Conservation (phyloP, 768 basidiomycete genomes). For the Tephrocybe sp. region DNA sequence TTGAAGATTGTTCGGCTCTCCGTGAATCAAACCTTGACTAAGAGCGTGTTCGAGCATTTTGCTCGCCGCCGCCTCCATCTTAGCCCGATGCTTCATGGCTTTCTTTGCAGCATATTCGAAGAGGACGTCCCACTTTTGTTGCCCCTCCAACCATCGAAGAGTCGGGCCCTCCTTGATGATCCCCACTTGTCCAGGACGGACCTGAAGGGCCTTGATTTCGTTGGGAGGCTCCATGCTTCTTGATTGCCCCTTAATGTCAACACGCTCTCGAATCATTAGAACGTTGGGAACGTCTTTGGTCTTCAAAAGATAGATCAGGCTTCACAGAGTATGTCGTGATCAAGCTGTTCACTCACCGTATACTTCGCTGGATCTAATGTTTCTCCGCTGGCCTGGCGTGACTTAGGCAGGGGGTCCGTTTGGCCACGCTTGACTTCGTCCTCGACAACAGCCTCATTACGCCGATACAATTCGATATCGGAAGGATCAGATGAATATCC, state of each 20-base stretch:
- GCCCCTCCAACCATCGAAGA: constrained; percentile 63
- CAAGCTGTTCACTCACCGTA: too few relatives aligned
- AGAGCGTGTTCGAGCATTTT: constrained; percentile 44
- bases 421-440: constrained; percentile 27
- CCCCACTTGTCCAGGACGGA: constrained; percentile 60
- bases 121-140: constrained; percentile 60
- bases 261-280: constrained; percentile 71
- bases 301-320: neutral
- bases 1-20: constrained; percentile 6
- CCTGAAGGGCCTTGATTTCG: constrained; percentile 51
- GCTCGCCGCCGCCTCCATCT: constrained; percentile 45
- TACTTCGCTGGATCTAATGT: too few relatives aligned
- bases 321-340: too few relatives aligned
- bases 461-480: constrained; percentile 27
- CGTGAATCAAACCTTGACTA: constrained; percentile 41
- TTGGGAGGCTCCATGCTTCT: constrained; percentile 64
- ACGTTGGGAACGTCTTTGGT: constrained; percentile 25
- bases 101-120: constrained; percentile 41
- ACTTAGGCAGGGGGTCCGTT: constrained; percentile 15
- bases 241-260: constrained; percentile 57
- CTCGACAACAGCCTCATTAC: constrained; percentile 26
- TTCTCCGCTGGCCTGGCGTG: constrained; percentile 6
- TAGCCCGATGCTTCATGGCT: constrained; percentile 42
- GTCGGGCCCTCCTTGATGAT: constrained; percentile 74
- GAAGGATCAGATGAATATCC: constrained; percentile 1